Conservation (phyloP, 257 asterid species). For the Solanum appendiculatum region DNA sequence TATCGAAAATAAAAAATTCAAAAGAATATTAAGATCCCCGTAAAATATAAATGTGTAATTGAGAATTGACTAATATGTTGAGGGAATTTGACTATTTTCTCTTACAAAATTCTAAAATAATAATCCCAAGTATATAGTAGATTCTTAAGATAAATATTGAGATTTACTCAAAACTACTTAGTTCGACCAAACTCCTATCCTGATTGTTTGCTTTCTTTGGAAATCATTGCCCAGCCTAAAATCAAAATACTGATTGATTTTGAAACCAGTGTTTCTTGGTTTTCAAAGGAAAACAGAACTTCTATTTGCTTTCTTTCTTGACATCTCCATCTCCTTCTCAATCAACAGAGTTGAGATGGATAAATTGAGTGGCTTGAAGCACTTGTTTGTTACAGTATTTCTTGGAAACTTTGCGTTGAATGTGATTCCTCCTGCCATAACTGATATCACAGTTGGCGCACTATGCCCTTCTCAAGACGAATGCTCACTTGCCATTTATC, state of each 20-base stretch:
- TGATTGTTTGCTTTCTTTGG: neutral
- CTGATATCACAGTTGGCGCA: constrained; percentile 41
- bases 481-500: constrained; percentile 56
- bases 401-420: constrained; percentile 28
- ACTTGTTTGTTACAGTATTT: constrained; percentile 33
- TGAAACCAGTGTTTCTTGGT: neutral
- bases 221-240: neutral
- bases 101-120: too few relatives aligned
- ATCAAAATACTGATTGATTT: neutral
- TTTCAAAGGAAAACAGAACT: neutral
- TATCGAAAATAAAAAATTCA: too few relatives aligned
- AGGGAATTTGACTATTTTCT: too few relatives aligned
- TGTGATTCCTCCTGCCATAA: constrained; percentile 34
- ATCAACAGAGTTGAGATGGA: neutral
- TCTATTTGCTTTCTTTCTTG: neutral
- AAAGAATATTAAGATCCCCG: too few relatives aligned
- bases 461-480: constrained; percentile 47
- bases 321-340: neutral
- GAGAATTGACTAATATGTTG: too few relatives aligned
- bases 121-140: neutral
- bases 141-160: neutral
- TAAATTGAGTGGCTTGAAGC: constrained; percentile 30
- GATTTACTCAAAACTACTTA: neutral
- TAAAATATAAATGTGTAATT: too few relatives aligned
- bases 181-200: too few relatives aligned